Base-by-base conservation (phyloP, 441 rosid species). In the Populus tomentosa region DNA sequence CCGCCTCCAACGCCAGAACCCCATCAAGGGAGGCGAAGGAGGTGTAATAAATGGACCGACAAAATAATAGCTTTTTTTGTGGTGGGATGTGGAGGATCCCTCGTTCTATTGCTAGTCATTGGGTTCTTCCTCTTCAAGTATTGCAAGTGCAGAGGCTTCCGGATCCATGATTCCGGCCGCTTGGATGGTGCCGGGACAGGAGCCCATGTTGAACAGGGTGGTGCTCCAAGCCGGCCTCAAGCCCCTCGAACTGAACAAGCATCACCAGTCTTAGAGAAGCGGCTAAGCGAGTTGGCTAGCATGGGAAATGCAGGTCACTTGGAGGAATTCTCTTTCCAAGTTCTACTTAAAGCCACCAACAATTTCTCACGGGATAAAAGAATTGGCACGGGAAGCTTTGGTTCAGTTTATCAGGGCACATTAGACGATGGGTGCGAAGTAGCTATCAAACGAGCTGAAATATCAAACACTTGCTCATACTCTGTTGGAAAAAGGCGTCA, bases 381-480 rank as follows among this genome's bases (percentile, higher is more conserved):
- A 79, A 82, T 92, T 0, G 97, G 98, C 36, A 70, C 82, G 0
- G 98, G 98, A 3, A 89, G 98, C 72, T 94, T 92, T 20, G 97
- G 98, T 7, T 85, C 90, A 0, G 97, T 94, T 67, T 94, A 92
- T 79, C 80, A 40, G 0, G 94, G 86, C 1, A 74, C 73, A 38
- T 75, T 94, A 64, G 84, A 76, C 1, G 97, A 87, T 16, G 96
- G 92, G 4, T 89, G 86, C 28, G 87, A 89, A 33, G 89, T 94
- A 3, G 98, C 98, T 0, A 84, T 92, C 77, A 94, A 94, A 78
- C 79, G 97, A 68, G 98, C 97, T 2, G 96, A 90, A 73, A 61
- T 11, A 24, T 84, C 82, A 14, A 80, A 72, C 71, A 64, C 80
- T 10, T 5, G 75, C 7, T 80, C 82, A 0, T 80, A 79, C 16